These are phyloP conservation scores for Erysimum pusillum DNA, from an alignment of 441 rosid genomes.

Conservation along the genomic window DNA sequence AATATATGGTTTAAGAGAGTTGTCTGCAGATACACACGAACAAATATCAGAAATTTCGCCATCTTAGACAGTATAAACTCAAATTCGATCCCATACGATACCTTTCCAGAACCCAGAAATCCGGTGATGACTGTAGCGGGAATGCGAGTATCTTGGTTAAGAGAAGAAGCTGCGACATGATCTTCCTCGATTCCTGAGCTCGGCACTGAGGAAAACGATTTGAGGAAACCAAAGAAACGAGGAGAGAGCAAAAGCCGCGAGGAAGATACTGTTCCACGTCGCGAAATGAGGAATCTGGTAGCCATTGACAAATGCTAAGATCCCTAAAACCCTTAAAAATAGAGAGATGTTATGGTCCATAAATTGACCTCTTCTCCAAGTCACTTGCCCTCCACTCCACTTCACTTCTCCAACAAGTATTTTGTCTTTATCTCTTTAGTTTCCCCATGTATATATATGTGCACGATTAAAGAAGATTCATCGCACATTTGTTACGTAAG, in stretches of 20 bases:
- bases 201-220: neutral
- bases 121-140: slow-evolving; percentile 14
- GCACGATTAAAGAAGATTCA: slow-evolving; percentile 45
- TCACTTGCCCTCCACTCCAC: too few relatives aligned
- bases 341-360: neutral
- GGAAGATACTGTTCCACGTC: neutral
- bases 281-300: neutral
- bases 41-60: neutral
- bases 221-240: neutral
- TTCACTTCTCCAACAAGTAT: too few relatives aligned
- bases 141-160: slow-evolving; percentile 3
- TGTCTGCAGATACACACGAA: slow-evolving; percentile 40
- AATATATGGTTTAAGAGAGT: slow-evolving; percentile 80
- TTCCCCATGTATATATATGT: too few relatives aligned
- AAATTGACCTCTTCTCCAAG: too few relatives aligned
- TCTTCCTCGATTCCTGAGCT: neutral
- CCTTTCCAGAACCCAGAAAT: neutral
- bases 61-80: neutral
- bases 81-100: neutral
- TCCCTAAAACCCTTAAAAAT: neutral
- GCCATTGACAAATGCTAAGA: neutral
- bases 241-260: neutral
- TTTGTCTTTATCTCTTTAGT: too few relatives aligned
- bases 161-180: slow-evolving; percentile 1
- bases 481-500: slow-evolving; percentile 41